phyloP scores from a whole-genome alignment of 2,329 filamentous ascomycete species.

The Aspergillus sojae region DNA sequence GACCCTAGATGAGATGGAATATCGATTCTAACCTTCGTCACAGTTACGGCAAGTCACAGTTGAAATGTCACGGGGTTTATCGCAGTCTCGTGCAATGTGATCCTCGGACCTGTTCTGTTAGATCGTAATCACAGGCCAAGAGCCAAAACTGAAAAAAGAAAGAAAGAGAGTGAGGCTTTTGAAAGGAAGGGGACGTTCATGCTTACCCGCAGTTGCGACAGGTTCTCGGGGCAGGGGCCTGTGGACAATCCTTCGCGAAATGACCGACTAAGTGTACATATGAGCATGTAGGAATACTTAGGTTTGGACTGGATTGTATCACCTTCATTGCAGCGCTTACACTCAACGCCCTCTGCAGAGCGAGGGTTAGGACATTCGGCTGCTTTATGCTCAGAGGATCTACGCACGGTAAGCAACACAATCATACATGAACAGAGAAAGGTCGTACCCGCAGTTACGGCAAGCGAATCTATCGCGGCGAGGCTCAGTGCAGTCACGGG shows the following conservation, averaged over 20 bases:
- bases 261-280: constrained; percentile 40
- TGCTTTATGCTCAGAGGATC: constrained; percentile 49
- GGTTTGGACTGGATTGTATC: constrained; percentile 3
- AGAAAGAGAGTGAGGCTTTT: background rate
- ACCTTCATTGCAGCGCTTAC: constrained; percentile 48
- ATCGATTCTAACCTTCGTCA: constrained; percentile 37
- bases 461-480: constrained; percentile 47
- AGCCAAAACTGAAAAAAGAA: background rate
- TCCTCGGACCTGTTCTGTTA: constrained; percentile 41
- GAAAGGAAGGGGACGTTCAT: background rate
- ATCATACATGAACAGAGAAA: background rate
- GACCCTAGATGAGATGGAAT: background rate
- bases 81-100: constrained; percentile 47
- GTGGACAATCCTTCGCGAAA: constrained; percentile 51
- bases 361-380: constrained; percentile 52
- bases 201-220: constrained; percentile 51
- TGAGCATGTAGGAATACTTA: background rate
- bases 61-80: constrained; percentile 43
- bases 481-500: constrained; percentile 48
- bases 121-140: constrained; percentile 1
- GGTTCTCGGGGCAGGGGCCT: constrained; percentile 35
- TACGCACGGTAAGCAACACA: constrained; percentile 26
- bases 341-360: constrained; percentile 48
- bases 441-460: constrained; percentile 55
- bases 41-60: constrained; percentile 51